phyloP scores from a whole-genome alignment of 306 rosid species.

The Chamaecrista fasciculata region DNA sequence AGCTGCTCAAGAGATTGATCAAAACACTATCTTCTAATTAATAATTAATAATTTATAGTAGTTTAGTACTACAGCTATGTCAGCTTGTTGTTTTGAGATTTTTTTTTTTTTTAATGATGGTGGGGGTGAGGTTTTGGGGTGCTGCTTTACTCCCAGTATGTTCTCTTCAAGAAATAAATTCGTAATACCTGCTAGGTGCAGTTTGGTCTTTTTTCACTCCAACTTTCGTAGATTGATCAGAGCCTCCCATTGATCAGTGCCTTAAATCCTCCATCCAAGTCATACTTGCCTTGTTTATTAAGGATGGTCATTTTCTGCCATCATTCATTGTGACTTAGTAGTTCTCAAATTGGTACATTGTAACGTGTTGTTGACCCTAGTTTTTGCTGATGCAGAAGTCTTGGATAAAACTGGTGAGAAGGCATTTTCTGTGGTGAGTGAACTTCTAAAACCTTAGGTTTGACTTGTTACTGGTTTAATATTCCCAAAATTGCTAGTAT shows the following conservation, averaged over 20 bases:
- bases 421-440: constrained; percentile 64
- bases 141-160: background rate
- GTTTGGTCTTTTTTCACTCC: constrained; percentile 17
- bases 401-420: constrained; percentile 49
- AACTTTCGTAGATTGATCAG: constrained; percentile 10
- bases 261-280: background rate
- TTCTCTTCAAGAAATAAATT: constrained; percentile 6
- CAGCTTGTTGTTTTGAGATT: background rate
- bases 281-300: constrained; percentile 5
- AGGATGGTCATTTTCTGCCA: constrained; percentile 2
- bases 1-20: constrained; percentile 1
- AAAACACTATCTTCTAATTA: constrained; percentile 23
- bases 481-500: constrained; percentile 15
- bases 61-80: background rate
- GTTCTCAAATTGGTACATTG: constrained; percentile 18
- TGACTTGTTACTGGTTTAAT: background rate
- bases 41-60: too few species aligned
- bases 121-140: background rate
- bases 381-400: constrained; percentile 57
- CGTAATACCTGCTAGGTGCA: background rate
- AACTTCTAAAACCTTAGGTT: constrained; percentile 20
- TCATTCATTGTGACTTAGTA: constrained; percentile 6
- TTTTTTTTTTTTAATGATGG: too few species aligned
- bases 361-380: constrained; percentile 25
- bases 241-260: background rate